Percentiles rank a stretch among this genome's conserved stretches.
Conservation (phyloP, 495 filamentous ascomycete species). For the Cudoniella acicularis region DNA sequence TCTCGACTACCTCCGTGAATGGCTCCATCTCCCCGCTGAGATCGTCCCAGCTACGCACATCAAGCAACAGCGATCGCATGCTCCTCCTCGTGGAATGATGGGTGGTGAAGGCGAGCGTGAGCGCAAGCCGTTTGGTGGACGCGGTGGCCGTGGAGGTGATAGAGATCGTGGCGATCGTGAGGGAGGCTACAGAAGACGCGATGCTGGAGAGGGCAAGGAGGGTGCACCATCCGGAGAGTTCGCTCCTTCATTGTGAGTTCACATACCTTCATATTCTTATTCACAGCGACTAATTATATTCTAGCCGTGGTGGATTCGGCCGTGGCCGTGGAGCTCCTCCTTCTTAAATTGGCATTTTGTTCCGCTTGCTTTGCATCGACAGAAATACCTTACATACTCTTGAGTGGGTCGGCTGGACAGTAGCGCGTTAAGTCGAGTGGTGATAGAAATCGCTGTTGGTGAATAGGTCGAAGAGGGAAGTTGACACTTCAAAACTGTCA, state of each 20-base stretch:
- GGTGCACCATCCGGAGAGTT: conserved; percentile 93
- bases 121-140: conserved; percentile 62
- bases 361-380: conserved; percentile 33
- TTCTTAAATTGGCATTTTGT: conserved; percentile 46
- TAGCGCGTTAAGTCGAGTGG: conserved; percentile 46
- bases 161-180: conserved; percentile 71
- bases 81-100: conserved; percentile 97
- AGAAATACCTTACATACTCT: conserved; percentile 46
- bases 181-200: conserved; percentile 80
- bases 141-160: conserved; percentile 58
- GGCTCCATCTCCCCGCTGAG: conserved; percentile 99
- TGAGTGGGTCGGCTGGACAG: conserved; percentile 41
- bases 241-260: conserved; percentile 79
- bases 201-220: conserved; percentile 91
- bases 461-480: conserved; percentile 38
- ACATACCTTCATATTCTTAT: background rate
- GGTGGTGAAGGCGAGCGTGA: conserved; percentile 72
- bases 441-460: conserved; percentile 45
- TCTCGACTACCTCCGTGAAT: conserved; percentile 99
- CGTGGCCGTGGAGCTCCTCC: conserved; percentile 81
- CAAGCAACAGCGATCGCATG: conserved; percentile 99
- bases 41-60: conserved; percentile 99
- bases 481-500: conserved; percentile 39
- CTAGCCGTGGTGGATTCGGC: conserved; percentile 81
- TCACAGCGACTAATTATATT: background rate